These are phyloP conservation scores for Aspergillus tubingensis DNA, from an alignment of 2,329 filamentous ascomycete species.

Conservation along the genomic window DNA sequence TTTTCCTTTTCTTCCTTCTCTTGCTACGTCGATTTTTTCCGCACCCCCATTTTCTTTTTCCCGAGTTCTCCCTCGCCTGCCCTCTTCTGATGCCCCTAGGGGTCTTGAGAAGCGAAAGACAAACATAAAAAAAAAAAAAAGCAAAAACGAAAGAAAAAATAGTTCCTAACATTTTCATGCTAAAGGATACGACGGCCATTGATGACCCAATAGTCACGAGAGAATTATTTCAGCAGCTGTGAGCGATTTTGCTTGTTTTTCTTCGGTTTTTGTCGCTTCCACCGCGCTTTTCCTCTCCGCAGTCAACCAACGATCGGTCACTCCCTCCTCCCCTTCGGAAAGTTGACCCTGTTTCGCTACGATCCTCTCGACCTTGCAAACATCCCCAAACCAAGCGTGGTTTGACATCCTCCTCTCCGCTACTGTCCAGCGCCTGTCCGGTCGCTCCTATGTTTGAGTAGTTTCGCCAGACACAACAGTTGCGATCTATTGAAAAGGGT, in stretches of 20 bases:
- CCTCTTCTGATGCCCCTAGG: constrained; percentile 15
- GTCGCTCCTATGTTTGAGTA: constrained; percentile 38
- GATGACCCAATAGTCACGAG: constrained; percentile 24
- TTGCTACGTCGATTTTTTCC: constrained; percentile 6
- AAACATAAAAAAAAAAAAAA: background rate
- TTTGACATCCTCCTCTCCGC: constrained; percentile 2
- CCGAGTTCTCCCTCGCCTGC: constrained; percentile 16
- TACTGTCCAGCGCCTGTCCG: constrained; percentile 14
- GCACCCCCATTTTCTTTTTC: constrained; percentile 14
- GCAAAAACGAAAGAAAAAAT: constrained; percentile 14
- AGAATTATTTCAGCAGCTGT: constrained; percentile 18
- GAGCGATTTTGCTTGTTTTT: constrained; percentile 20
- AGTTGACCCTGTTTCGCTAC: constrained; percentile 15
- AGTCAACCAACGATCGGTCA: background rate
- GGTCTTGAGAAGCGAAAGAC: background rate
- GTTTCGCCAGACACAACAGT: constrained; percentile 20
- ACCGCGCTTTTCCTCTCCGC: constrained; percentile 8
- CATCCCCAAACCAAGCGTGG: background rate
- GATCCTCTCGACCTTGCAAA: constrained; percentile 12
- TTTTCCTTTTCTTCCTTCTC: constrained; percentile 15
- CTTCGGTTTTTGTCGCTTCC: constrained; percentile 10
- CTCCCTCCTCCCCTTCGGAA: constrained; percentile 13
- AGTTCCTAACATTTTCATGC: constrained; percentile 13
- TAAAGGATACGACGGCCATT: constrained; percentile 18
- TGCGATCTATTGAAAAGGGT: constrained; percentile 24